Percentiles rank a stretch among this genome's conserved stretches.
These are phyloP conservation scores for Hirsutella rhossiliensis DNA, from an alignment of 2,329 filamentous ascomycete species.

Conservation along the genomic window DNA sequence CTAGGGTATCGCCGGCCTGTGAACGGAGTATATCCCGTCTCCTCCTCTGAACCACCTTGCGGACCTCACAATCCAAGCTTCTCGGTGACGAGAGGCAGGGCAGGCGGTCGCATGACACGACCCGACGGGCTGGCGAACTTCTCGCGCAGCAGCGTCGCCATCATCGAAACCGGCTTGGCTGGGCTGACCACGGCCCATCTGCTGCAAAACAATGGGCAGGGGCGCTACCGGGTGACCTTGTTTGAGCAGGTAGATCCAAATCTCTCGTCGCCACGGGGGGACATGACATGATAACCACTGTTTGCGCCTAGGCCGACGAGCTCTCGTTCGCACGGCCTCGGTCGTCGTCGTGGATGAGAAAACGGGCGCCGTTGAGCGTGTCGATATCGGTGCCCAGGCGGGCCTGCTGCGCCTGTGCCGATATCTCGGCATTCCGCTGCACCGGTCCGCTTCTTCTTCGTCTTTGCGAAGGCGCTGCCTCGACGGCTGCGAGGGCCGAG, in stretches of 20 bases:
- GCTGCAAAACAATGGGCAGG: conserved; percentile 16
- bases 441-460: conserved; percentile 40
- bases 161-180: conserved; percentile 25
- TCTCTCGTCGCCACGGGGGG: neutral
- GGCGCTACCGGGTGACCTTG: conserved; percentile 20
- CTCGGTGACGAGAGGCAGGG: too few species aligned
- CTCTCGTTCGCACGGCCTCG: conserved; percentile 25
- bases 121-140: too few species aligned
- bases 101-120: too few species aligned
- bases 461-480: conserved; percentile 26
- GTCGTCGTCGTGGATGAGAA: conserved; percentile 20
- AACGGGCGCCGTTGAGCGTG: conserved; percentile 17
- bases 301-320: conserved; percentile 13
- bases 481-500: conserved; percentile 4
- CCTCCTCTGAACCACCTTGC: too few species aligned
- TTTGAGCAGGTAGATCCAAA: conserved; percentile 21
- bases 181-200: conserved; percentile 24
- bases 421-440: conserved; percentile 36
- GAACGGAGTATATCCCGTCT: too few species aligned
- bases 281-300: neutral
- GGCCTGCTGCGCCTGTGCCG: conserved; percentile 42
- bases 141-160: conserved; percentile 19
- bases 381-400: conserved; percentile 29
- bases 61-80: too few species aligned
- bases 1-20: too few species aligned